Conservation (phyloP, 345 rosid species). For the Schrenkiella parvula region DNA sequence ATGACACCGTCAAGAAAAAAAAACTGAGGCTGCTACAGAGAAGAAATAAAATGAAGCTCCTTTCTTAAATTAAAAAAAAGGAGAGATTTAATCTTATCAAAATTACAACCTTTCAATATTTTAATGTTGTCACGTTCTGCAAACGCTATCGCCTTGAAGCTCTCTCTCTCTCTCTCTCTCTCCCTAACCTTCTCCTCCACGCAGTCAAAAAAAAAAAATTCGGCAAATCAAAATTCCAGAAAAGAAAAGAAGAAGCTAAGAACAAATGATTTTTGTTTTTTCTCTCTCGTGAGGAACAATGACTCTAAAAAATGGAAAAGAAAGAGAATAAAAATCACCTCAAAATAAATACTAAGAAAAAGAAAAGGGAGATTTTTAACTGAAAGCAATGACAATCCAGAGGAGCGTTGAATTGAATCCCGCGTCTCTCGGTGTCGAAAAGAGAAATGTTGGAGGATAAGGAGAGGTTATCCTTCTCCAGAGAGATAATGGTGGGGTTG, state of each 20-base stretch:
- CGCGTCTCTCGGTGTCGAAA: constrained; percentile 25
- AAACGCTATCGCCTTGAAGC: constrained; percentile 28
- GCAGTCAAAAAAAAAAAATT: constrained; percentile 8
- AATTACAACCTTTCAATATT: constrained; percentile 23
- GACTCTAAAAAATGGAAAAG: constrained; percentile 21
- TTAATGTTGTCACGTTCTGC: constrained; percentile 33
- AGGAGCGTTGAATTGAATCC: constrained; percentile 31
- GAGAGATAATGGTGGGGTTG: background rate
- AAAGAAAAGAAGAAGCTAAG: background rate
- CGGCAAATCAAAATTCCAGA: background rate
- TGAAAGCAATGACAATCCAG: constrained; percentile 15
- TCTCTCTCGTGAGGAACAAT: background rate
- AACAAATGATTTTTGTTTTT: background rate
- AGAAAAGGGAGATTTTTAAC: background rate
- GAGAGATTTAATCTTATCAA: constrained; percentile 1
- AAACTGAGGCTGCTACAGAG: background rate
- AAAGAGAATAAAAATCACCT: background rate
- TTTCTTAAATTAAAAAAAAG: background rate
- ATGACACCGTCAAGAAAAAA: constrained; percentile 42
- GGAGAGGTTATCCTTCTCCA: background rate
- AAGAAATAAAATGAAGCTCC: background rate
- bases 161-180: background rate
- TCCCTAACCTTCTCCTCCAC: constrained; percentile 10
- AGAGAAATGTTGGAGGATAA: background rate
- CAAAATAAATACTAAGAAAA: background rate